These are phyloP conservation scores for Musa itinerans DNA, from an alignment of 176 grass and related monocot genomes.

Conservation along the genomic window DNA sequence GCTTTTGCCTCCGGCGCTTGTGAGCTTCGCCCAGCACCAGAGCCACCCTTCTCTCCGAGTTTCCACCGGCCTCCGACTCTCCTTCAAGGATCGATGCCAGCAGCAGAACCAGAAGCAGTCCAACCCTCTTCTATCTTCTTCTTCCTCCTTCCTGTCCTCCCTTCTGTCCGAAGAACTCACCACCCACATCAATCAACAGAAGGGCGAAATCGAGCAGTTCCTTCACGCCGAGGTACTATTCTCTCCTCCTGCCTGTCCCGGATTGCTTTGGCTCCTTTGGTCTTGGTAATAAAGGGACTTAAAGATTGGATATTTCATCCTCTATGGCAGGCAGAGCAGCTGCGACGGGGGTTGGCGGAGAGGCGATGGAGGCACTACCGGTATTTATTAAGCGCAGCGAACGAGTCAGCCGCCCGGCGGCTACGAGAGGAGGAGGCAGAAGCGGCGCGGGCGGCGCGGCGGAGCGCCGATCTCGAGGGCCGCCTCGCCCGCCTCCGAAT, in stretches of 20 bases:
- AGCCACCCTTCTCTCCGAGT: conserved; percentile 1
- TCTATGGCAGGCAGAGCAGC: conserved; percentile 7
- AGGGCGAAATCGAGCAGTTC: conserved; percentile 16
- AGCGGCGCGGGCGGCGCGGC: background rate
- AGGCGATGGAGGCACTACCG: conserved; percentile 10
- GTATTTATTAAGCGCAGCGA: background rate
- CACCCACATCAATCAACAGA: conserved; percentile 3
- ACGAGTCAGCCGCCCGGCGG: background rate
- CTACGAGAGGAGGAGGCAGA: conserved; percentile 7
- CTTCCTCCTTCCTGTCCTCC: conserved; percentile 1
- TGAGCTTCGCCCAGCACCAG: background rate
- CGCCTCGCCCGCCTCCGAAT: conserved; percentile 6
- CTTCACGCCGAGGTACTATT: background rate
- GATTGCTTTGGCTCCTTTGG: background rate
- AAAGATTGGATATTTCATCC: background rate
- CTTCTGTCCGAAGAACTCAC: background rate
- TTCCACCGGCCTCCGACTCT: conserved; percentile 15
- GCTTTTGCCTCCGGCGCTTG: conserved; percentile 4
- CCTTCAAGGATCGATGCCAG: conserved; percentile 6
- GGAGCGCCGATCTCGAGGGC: conserved; percentile 18
- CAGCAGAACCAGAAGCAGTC: background rate
- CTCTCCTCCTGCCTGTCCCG: background rate
- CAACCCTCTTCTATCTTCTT: background rate
- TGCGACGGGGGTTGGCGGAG: background rate
- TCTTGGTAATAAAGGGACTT: too few relatives aligned